Evolutionary conservation across 495 filamentous ascomycete genomes (phyloP).

Genomic region (Collariella sp.): DNA sequence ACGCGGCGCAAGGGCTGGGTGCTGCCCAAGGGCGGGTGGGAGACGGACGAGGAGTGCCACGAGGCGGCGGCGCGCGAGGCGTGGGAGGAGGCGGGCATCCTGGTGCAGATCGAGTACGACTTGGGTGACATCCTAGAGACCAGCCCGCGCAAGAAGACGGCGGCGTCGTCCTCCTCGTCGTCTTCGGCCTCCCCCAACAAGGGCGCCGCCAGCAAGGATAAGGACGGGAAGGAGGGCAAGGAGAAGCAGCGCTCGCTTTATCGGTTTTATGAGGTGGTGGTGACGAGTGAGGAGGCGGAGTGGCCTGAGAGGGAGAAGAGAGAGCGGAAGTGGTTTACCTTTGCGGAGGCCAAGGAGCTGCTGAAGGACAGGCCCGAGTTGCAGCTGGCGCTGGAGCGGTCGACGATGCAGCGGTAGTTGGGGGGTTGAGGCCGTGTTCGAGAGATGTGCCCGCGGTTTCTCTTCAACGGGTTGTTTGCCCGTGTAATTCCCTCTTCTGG

Average conservation of each 20-base stretch:
- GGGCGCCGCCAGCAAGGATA: too few relatives aligned
- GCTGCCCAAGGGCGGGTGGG: conserved; percentile 95
- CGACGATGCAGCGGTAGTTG: conserved; percentile 52
- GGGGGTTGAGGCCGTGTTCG: conserved; percentile 12
- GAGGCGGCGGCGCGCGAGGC: conserved; percentile 65
- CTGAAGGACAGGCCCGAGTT: conserved; percentile 78
- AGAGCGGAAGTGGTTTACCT: conserved; percentile 80
- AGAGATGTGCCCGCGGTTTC: background rate
- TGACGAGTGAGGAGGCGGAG: conserved; percentile 68
- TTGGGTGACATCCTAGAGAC: conserved; percentile 79
- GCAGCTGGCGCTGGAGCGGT: conserved; percentile 73
- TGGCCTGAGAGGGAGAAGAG: conserved; percentile 96
- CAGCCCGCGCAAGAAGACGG: conserved; percentile 51
- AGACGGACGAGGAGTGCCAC: conserved; percentile 70
- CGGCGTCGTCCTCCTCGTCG: background rate
- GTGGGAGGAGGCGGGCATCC: conserved; percentile 95
- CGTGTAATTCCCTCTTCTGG: background rate
- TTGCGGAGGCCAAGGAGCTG: conserved; percentile 65
- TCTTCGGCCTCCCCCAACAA: conserved; percentile 8
- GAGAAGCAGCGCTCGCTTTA: conserved; percentile 69
- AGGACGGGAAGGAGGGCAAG: too few relatives aligned
- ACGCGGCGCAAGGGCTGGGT: conserved; percentile 85
- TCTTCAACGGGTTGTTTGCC: background rate
- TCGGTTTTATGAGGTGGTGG: conserved; percentile 80
- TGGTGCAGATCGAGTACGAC: conserved; percentile 69